Evolutionary conservation across 345 rosid species (phyloP).

Genomic region (Corchorus olitorius): DNA sequence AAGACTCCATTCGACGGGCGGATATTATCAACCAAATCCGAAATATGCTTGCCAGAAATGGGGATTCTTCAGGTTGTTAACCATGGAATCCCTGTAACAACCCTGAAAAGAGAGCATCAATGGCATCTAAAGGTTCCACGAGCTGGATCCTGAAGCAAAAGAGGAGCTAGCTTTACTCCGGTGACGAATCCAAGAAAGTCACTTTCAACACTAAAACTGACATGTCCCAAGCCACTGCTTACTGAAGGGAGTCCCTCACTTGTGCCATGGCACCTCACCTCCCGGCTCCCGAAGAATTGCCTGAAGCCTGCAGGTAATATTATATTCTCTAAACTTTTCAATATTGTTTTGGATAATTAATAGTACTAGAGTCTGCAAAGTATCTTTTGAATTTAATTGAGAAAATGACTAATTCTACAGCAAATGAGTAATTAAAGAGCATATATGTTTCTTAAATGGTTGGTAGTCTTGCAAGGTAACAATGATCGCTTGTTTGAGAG

Average conservation of each 20-base stretch:
- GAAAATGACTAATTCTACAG: too few species aligned
- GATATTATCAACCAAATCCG: not conserved
- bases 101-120: constrained; percentile 20
- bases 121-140: constrained; percentile 24
- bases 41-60: constrained; percentile 21
- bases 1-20: not conserved
- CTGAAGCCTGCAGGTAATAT: constrained; percentile 28
- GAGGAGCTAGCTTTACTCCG: constrained; percentile 22
- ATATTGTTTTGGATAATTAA: too few species aligned
- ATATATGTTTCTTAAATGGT: too few species aligned
- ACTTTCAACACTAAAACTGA: constrained; percentile 27
- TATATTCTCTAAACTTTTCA: constrained; percentile 35
- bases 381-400: too few species aligned
- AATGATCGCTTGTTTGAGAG: too few species aligned
- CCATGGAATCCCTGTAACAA: constrained; percentile 22
- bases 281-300: constrained; percentile 26
- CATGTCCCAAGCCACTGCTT: constrained; percentile 25
- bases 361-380: too few species aligned
- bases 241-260: constrained; percentile 32
- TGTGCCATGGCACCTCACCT: constrained; percentile 21
- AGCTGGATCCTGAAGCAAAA: constrained; percentile 28
- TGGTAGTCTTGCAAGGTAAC: too few species aligned
- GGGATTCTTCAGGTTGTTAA: constrained; percentile 33
- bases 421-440: too few species aligned
- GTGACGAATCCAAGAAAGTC: constrained; percentile 19